Base-by-base conservation (phyloP, 1,284 basidiomycete species). In the Moesziomyces globuligerus region DNA sequence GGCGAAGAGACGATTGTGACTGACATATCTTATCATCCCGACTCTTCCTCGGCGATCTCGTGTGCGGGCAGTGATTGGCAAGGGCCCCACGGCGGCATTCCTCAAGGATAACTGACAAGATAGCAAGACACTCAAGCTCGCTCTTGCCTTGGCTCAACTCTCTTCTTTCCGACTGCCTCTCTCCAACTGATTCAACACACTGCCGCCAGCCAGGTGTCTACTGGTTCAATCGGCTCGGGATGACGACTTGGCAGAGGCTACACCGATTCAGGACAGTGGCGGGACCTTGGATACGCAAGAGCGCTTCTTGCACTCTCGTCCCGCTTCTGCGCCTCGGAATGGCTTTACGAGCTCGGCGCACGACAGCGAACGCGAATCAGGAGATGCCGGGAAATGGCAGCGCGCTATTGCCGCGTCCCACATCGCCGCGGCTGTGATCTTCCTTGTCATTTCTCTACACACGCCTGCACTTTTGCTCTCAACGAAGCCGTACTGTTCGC, bases 51-150 rank as follows among this genome's bases (percentile, higher is more conserved):
- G 20, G 21, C 4, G n/a, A 3, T 24, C 48, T 41, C 15, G n/a
- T 11, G n/a, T 21, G 7, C 15, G 9, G 11, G 11, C 39, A 52
- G 50, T 64, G 15, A 20, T 70, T n/a, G 67, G 67, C 6, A 70
- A 64, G 26, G 67, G 67, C 17, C 67, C 67, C 26, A 40, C 56
- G 8, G 58, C 67, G 24, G 20, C 52, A 13, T 70, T 64, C 52
- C 67, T 70, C 51, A 59, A 50, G 55, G 32, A 70, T 24, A 54
- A 64, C 32, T 67, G 39, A 58, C 32, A 44, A 24, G 23, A 17
- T 10, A 36, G 39, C 46, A 40, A 13, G 18, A 38, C 18, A 40
- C 29, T 48, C 28, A 48, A 55, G 48, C 20, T 38, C 13, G 32
- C 32, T 17, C 32, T 56, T 29, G 23, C 32, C 17, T 40, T 29